Evolutionary conservation across 179 eudicot species (phyloP).

Genomic region (Camellia oleifera): DNA sequence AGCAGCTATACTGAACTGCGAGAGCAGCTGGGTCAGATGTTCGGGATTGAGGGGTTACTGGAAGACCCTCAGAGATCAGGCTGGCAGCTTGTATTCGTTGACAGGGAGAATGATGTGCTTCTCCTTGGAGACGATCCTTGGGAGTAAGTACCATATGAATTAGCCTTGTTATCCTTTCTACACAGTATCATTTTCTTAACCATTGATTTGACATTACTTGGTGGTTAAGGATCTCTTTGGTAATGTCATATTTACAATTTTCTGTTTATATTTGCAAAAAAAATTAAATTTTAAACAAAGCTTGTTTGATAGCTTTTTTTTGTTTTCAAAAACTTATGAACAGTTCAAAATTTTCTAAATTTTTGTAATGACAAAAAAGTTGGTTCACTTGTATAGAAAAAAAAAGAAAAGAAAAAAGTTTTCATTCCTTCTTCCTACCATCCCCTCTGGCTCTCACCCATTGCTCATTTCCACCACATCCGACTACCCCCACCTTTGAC

Average conservation of each 20-base stretch:
- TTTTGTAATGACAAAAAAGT: no score
- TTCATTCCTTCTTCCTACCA: no score
- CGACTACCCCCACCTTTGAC: no score
- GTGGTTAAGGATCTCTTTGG: not conserved
- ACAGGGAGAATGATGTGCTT: constrained; percentile 71
- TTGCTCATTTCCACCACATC: no score
- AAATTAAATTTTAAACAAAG: not conserved
- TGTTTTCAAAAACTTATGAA: no score
- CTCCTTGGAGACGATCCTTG: constrained; percentile 99
- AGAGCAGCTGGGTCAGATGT: constrained; percentile 92
- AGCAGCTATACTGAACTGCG: constrained; percentile 94
- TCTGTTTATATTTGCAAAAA: no score
- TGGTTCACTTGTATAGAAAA: no score
- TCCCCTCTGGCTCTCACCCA: no score
- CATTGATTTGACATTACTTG: not conserved
- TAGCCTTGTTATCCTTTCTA: not conserved
- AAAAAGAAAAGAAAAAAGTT: no score
- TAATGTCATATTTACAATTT: not conserved
- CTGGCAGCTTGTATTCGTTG: constrained; percentile 88
- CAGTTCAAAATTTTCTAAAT: no score
- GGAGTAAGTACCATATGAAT: constrained; percentile 64
- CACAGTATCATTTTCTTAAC: not conserved
- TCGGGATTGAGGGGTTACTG: constrained; percentile 81
- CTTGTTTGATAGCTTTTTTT: not conserved
- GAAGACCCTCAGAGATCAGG: constrained; percentile 98